phyloP scores from a whole-genome alignment of 2,329 filamentous ascomycete species.

The Talaromyces amestolkiae region DNA sequence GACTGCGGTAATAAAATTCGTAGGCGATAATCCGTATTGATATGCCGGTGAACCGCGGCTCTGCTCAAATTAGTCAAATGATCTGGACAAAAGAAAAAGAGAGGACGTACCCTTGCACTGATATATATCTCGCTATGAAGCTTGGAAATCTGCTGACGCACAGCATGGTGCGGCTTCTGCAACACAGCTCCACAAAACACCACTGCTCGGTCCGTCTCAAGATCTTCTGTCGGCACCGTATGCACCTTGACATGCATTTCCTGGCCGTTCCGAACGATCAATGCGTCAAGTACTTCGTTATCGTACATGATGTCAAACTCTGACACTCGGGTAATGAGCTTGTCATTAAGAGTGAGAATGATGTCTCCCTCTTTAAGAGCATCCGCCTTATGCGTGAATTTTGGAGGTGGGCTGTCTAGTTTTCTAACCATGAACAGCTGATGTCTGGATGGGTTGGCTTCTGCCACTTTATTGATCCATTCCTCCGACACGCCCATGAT shows the following conservation, averaged over 20 bases:
- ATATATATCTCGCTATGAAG: slow-evolving; percentile 96
- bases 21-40: slow-evolving; percentile 88
- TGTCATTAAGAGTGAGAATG: slow-evolving; percentile 83
- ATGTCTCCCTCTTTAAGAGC: slow-evolving; percentile 86
- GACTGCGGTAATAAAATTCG: slow-evolving; percentile 96
- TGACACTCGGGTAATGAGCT: slow-evolving; percentile 87
- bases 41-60: slow-evolving; percentile 80
- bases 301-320: slow-evolving; percentile 97
- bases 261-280: slow-evolving; percentile 80
- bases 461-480: slow-evolving; percentile 88
- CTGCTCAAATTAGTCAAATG: slow-evolving; percentile 25
- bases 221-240: slow-evolving; percentile 82
- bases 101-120: slow-evolving; percentile 62
- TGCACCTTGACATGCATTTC: slow-evolving; percentile 74
- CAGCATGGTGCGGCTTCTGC: slow-evolving; percentile 91
- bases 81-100: neutral
- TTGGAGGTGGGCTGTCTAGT: slow-evolving; percentile 62
- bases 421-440: slow-evolving; percentile 99
- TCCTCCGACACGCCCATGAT: slow-evolving; percentile 96
- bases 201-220: slow-evolving; percentile 89
- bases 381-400: slow-evolving; percentile 45
- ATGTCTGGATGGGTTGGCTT: slow-evolving; percentile 85
- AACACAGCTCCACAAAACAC: slow-evolving; percentile 94
- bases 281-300: slow-evolving; percentile 74
- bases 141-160: slow-evolving; percentile 94